These are phyloP conservation scores for Fagus crenata DNA, from an alignment of 306 rosid species.

Conservation along the genomic window DNA sequence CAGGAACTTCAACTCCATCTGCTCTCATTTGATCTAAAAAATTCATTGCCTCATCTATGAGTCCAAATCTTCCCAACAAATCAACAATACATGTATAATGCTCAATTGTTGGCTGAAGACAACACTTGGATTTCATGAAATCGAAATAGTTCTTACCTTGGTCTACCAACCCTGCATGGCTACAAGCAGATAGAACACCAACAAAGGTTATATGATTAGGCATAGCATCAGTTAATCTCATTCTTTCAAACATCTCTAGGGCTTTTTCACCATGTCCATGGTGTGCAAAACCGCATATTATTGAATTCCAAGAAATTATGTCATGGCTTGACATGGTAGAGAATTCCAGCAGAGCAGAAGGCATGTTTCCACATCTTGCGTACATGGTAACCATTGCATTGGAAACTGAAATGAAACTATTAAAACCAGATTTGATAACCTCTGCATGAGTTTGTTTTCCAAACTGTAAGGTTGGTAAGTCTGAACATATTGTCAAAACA, in stretches of 20 bases:
- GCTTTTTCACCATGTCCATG: conserved; percentile 49
- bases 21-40: conserved; percentile 38
- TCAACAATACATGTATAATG: conserved; percentile 58
- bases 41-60: conserved; percentile 45
- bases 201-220: conserved; percentile 54
- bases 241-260: conserved; percentile 44
- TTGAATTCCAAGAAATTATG: conserved; percentile 56
- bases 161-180: conserved; percentile 51
- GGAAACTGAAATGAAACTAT: conserved; percentile 38
- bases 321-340: conserved; percentile 41
- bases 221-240: conserved; percentile 36
- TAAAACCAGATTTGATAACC: conserved; percentile 39
- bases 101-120: conserved; percentile 42
- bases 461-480: conserved; percentile 41
- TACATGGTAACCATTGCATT: conserved; percentile 60
- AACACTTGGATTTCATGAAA: conserved; percentile 38
- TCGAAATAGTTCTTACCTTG: conserved; percentile 41
- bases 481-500: conserved; percentile 49
- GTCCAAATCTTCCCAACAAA: conserved; percentile 55
- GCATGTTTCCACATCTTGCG: conserved; percentile 57
- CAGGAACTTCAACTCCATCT: conserved; percentile 44
- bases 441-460: conserved; percentile 50
- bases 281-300: conserved; percentile 52
- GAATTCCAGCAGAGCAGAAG: conserved; percentile 45
- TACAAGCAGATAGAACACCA: conserved; percentile 55